These are phyloP conservation scores for Inga oerstediana DNA, from an alignment of 306 rosid species.

Conservation along the genomic window DNA sequence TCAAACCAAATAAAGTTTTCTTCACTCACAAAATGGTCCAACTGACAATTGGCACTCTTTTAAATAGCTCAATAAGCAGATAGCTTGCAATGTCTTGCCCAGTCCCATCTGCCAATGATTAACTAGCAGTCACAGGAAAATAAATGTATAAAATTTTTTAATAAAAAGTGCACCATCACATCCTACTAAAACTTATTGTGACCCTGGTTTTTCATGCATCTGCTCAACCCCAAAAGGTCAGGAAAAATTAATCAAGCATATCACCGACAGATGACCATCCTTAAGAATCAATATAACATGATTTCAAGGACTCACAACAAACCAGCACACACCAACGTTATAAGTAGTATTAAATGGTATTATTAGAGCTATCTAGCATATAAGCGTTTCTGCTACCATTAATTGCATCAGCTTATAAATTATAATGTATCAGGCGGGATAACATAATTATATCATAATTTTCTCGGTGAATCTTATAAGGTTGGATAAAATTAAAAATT, in stretches of 20 bases:
- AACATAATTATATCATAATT: not conserved
- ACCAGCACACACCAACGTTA: not conserved
- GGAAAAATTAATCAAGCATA: conserved; percentile 16
- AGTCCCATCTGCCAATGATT: conserved; percentile 84
- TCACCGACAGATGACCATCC: not conserved
- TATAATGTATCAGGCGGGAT: not conserved
- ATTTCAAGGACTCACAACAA: not conserved
- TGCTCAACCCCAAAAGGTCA: conserved; percentile 18
- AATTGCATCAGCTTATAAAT: not conserved
- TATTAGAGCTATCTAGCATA: not conserved
- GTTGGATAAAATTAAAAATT: not conserved
- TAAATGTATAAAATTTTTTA: not conserved
- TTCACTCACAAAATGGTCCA: conserved; percentile 89
- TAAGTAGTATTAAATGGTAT: not conserved
- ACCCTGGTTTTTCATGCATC: conserved; percentile 32
- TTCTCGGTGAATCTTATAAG: not conserved
- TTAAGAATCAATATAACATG: not conserved
- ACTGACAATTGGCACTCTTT: conserved; percentile 54
- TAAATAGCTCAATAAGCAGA: conserved; percentile 82
- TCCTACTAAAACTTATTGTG: conserved; percentile 13
- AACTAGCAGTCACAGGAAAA: conserved; percentile 31
- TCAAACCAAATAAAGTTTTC: conserved; percentile 32
- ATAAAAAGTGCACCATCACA: conserved; percentile 16
- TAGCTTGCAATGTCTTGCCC: conserved; percentile 95
- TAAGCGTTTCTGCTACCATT: not conserved